A percentile compares a stretch with the other conserved stretches of the same genome.
phyloP scores from a whole-genome alignment of 106 monocot genomes.

The Vanilla planifolia region DNA sequence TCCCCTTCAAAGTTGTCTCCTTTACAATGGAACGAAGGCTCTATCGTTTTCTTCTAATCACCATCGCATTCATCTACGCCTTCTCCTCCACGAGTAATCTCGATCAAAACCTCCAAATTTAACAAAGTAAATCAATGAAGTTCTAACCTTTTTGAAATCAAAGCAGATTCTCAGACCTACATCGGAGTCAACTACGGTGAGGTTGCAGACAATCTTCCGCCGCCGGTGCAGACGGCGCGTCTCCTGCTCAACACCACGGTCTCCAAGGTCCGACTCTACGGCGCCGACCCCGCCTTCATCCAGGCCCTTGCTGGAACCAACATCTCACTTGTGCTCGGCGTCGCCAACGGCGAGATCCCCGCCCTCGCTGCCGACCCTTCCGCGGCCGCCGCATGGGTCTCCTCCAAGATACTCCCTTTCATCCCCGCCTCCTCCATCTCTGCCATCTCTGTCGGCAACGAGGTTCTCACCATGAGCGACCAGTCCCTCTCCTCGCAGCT shows the following conservation, averaged over 20 bases:
- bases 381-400: slow-evolving; percentile 47
- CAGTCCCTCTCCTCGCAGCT: slow-evolving; percentile 35
- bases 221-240: slow-evolving; percentile 40
- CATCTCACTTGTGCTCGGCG: slow-evolving; percentile 55
- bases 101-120: too few relatives aligned
- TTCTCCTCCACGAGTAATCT: too few relatives aligned
- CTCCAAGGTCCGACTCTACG: slow-evolving; percentile 66
- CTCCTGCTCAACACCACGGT: slow-evolving; percentile 57
- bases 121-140: too few relatives aligned
- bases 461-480: slow-evolving; percentile 39
- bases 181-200: slow-evolving; percentile 75
- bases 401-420: slow-evolving; percentile 58
- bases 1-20: too few relatives aligned
- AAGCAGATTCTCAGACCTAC: slow-evolving; percentile 39
- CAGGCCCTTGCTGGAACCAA: slow-evolving; percentile 39
- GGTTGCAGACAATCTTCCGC: slow-evolving; percentile 63
- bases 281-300: slow-evolving; percentile 48
- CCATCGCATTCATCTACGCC: too few relatives aligned
- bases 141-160: neutral
- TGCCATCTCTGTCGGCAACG: slow-evolving; percentile 61
- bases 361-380: slow-evolving; percentile 43
- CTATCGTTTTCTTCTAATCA: too few relatives aligned
- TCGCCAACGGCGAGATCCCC: slow-evolving; percentile 53
- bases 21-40: too few relatives aligned
- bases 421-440: slow-evolving; percentile 47